Conservation (phyloP, 2,329 filamentous ascomycete genomes). For the Fusarium agapanthi region DNA sequence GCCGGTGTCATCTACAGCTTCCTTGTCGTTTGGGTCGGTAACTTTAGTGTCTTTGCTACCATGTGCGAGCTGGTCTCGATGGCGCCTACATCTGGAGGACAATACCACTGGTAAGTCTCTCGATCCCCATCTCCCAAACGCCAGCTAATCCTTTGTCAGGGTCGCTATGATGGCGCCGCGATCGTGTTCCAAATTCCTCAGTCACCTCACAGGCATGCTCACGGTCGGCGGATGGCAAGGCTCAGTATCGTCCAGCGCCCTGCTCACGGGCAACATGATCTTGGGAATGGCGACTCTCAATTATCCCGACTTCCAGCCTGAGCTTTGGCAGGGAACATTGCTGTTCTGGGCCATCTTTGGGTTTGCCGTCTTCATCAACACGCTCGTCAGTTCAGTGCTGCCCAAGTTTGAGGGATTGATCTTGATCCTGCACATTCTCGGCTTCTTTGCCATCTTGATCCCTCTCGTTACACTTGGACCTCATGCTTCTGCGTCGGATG, state of each 20-base stretch:
- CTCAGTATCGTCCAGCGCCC: constrained; percentile 47
- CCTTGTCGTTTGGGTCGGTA: constrained; percentile 57
- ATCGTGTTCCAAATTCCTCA: constrained; percentile 60
- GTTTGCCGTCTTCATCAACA: constrained; percentile 60
- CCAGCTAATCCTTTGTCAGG: constrained; percentile 25
- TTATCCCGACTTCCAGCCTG: constrained; percentile 49
- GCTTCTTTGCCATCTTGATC: constrained; percentile 47
- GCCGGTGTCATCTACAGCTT: constrained; percentile 63
- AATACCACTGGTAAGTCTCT: constrained; percentile 60
- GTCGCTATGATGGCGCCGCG: constrained; percentile 61
- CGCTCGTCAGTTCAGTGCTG: constrained; percentile 54
- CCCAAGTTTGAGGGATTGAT: constrained; percentile 61
- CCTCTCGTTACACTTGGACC: constrained; percentile 45
- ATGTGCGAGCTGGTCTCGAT: constrained; percentile 55
- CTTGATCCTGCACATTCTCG: constrained; percentile 57
- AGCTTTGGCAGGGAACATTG: constrained; percentile 59
- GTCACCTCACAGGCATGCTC: constrained; percentile 61
- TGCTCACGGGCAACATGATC: constrained; percentile 58
- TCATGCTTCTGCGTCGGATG: constrained; percentile 45
- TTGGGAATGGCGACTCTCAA: constrained; percentile 43
- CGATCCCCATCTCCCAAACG: rapidly evolving
- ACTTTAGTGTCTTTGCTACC: constrained; percentile 53
- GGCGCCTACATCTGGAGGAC: constrained; percentile 62
- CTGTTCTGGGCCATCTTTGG: constrained; percentile 57
- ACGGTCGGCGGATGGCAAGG: constrained; percentile 59